phyloP scores from a whole-genome alignment of 164 flowering plant species.

The Warburgia ugandensis region DNA sequence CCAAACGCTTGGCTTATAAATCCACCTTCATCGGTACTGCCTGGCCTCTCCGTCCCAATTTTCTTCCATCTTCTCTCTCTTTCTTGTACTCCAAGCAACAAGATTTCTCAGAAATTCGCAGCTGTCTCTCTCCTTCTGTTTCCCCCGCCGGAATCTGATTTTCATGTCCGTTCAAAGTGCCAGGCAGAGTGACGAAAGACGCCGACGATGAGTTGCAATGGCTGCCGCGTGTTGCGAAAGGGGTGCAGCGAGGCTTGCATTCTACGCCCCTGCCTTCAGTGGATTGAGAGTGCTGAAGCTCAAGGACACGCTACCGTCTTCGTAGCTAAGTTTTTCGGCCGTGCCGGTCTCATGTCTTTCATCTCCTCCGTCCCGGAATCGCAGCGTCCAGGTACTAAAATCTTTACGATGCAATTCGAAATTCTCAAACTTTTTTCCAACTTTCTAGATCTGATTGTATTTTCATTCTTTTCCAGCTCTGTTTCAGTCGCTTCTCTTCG shows the following conservation, averaged over 20 bases:
- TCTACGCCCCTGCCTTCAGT: slow-evolving; percentile 53
- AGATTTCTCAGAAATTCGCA: too few relatives aligned
- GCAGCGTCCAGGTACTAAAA: slow-evolving; percentile 49
- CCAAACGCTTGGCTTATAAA: neutral
- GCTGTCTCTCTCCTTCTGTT: neutral
- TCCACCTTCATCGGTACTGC: neutral
- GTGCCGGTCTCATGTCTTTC: slow-evolving; percentile 75
- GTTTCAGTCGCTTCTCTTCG: slow-evolving; percentile 62
- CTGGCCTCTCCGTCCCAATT: neutral
- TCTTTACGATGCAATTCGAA: neutral
- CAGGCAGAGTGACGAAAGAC: too few relatives aligned
- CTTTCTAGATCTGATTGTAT: neutral
- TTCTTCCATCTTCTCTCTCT: neutral
- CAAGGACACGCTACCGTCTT: slow-evolving; percentile 82
- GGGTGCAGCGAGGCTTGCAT: slow-evolving; percentile 75
- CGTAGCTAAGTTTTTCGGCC: slow-evolving; percentile 81
- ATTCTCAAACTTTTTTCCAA: neutral
- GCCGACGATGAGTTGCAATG: slow-evolving; percentile 82
- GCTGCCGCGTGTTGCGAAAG: slow-evolving; percentile 71
- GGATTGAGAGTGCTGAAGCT: slow-evolving; percentile 60
- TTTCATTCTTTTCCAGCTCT: slow-evolving; percentile 38
- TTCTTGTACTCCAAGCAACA: neutral
- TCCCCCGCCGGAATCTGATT: neutral
- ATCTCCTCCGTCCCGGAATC: slow-evolving; percentile 56
- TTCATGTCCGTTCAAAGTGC: neutral